Evolutionary conservation across 1,139 yeast species (phyloP).

Genomic region (Kodamaea fungicola): DNA sequence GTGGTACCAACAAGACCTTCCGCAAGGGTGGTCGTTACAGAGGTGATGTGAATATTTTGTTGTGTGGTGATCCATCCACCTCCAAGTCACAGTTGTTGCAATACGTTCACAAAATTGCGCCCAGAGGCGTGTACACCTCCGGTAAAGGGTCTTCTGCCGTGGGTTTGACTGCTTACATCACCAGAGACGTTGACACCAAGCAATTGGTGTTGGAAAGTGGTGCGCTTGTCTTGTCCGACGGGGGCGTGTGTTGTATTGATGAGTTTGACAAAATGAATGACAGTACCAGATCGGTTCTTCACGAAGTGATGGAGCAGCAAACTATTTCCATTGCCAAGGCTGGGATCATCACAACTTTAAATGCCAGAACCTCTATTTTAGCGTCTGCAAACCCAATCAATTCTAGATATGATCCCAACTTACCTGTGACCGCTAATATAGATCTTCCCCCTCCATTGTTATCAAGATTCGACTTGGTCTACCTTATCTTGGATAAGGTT

Average conservation of each 20-base stretch:
- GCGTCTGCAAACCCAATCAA: slow-evolving; percentile 99
- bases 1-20: slow-evolving; percentile 90
- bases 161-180: slow-evolving; percentile 94
- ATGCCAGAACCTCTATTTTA: slow-evolving; percentile 91
- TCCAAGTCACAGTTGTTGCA: slow-evolving; percentile 91
- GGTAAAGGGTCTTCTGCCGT: slow-evolving; percentile 99
- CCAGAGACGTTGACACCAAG: slow-evolving; percentile 89
- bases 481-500: slow-evolving; percentile 86
- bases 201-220: slow-evolving; percentile 94
- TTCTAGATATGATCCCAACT: slow-evolving; percentile 86
- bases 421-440: slow-evolving; percentile 92
- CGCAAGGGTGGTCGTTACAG: slow-evolving; percentile 90
- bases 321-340: slow-evolving; percentile 98
- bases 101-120: slow-evolving; percentile 95
- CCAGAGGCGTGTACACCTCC: slow-evolving; percentile 95
- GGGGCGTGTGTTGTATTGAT: slow-evolving; percentile 98
- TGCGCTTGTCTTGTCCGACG: slow-evolving; percentile 93
- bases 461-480: slow-evolving; percentile 92
- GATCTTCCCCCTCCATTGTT: slow-evolving; percentile 94
- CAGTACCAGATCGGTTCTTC: slow-evolving; percentile 88
- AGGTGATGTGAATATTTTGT: slow-evolving; percentile 86
- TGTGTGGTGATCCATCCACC: slow-evolving; percentile 98
- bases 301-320: slow-evolving; percentile 99
- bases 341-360: slow-evolving; percentile 92
- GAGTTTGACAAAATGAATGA: slow-evolving; percentile 98